phyloP scores from a whole-genome alignment of 768 basidiomycete genomes.

The Mrakia hoshinonis region DNA sequence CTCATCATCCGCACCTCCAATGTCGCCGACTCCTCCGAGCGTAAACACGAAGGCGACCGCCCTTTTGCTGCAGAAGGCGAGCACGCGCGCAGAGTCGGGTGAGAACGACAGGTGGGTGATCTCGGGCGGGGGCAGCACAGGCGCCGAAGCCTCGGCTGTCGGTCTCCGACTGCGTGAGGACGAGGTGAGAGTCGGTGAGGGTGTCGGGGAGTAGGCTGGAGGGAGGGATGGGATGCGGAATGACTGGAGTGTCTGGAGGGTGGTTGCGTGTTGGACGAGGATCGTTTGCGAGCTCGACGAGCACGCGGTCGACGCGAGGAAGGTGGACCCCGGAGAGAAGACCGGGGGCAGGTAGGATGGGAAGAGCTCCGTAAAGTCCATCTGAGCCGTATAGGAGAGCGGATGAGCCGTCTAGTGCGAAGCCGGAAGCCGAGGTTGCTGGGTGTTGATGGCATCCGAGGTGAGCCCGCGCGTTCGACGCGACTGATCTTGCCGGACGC shows the following conservation, averaged over 20 bases:
- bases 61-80: conserved; percentile 66
- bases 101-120: conserved; percentile 80
- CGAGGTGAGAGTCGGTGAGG: not conserved
- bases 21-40: conserved; percentile 43
- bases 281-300: conserved; percentile 49
- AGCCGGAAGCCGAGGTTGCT: no score
- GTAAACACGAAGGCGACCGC: conserved; percentile 70
- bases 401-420: not conserved
- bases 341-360: conserved; percentile 9
- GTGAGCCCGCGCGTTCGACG: no score
- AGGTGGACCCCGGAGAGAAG: conserved; percentile 70
- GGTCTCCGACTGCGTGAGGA: not conserved
- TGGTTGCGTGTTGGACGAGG: conserved; percentile 73
- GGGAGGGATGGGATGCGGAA: conserved; percentile 37
- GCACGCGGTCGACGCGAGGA: conserved; percentile 68
- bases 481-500: no score
- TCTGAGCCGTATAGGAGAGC: not conserved
- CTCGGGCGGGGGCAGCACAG: conserved; percentile 35
- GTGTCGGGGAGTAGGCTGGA: not conserved
- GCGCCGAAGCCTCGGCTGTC: not conserved
- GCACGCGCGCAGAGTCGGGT: conserved; percentile 73
- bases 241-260: conserved; percentile 70
- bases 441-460: no score
- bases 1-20: conserved; percentile 49
- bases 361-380: conserved; percentile 27